Conservation (phyloP, 2,329 filamentous ascomycete species). For the Emmonsia crescens region DNA sequence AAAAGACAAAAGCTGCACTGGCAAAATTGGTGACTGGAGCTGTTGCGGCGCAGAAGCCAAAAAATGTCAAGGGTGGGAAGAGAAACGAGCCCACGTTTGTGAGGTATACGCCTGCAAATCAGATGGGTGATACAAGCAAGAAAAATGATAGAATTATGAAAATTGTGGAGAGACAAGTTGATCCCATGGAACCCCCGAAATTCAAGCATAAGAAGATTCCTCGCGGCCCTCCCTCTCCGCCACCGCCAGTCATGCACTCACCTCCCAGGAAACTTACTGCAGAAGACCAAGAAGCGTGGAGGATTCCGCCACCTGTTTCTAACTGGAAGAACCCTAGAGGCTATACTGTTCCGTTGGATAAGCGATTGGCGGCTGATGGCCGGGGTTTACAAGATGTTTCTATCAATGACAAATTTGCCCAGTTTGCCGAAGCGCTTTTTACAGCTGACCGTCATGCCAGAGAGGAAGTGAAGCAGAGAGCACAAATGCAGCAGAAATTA, state of each 20-base stretch:
- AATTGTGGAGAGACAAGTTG: constrained; percentile 85
- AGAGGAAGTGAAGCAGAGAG: constrained; percentile 86
- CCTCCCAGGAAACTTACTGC: constrained; percentile 90
- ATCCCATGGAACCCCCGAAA: constrained; percentile 94
- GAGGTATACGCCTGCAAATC: constrained; percentile 86
- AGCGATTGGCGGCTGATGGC: constrained; percentile 87
- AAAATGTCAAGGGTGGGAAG: constrained; percentile 76
- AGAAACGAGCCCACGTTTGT: constrained; percentile 86
- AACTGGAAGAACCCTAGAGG: constrained; percentile 99
- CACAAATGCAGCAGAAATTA: constrained; percentile 88
- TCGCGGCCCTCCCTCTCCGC: constrained; percentile 79
- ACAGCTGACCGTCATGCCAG: constrained; percentile 90
- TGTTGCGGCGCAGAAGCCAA: constrained; percentile 85
- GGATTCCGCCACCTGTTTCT: constrained; percentile 76
- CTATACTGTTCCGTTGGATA: constrained; percentile 91
- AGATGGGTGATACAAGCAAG: constrained; percentile 79
- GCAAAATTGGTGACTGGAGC: constrained; percentile 73
- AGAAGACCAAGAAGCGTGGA: constrained; percentile 95
- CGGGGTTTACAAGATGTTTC: constrained; percentile 83
- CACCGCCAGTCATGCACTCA: constrained; percentile 88
- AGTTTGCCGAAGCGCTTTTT: constrained; percentile 87
- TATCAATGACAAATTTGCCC: constrained; percentile 97
- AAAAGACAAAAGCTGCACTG: constrained; percentile 79
- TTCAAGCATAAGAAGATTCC: constrained; percentile 99
- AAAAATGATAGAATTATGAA: constrained; percentile 97